A percentile compares a stretch with the other conserved stretches of the same genome.
Conservation (phyloP, 441 rosid species). For the Gossypium armourianum region DNA sequence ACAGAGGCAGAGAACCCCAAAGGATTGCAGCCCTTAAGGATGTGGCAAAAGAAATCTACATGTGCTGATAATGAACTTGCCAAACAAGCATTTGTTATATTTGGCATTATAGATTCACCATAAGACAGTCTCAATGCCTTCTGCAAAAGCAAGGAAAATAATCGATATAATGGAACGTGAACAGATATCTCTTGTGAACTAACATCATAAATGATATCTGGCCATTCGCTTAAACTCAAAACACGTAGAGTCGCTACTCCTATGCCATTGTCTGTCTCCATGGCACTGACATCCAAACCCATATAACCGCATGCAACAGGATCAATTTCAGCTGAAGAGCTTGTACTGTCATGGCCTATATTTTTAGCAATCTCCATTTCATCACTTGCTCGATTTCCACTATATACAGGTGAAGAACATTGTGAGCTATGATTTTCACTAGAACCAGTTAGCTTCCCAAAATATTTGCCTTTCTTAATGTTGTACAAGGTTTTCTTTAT, state of each 20-base stretch:
- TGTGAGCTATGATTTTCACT: slow-evolving; percentile 36
- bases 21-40: slow-evolving; percentile 60
- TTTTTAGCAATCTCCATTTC: slow-evolving; percentile 34
- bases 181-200: slow-evolving; percentile 75
- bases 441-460: slow-evolving; percentile 44
- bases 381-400: slow-evolving; percentile 26
- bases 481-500: slow-evolving; percentile 48
- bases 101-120: slow-evolving; percentile 43
- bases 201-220: slow-evolving; percentile 61
- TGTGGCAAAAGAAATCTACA: slow-evolving; percentile 55
- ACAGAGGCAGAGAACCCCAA: slow-evolving; percentile 66
- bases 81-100: slow-evolving; percentile 20
- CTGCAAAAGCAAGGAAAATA: slow-evolving; percentile 67
- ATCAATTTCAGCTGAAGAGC: slow-evolving; percentile 24
- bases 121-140: slow-evolving; percentile 54
- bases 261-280: slow-evolving; percentile 27
- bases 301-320: slow-evolving; percentile 23
- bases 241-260: slow-evolving; percentile 33
- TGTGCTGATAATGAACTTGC: slow-evolving; percentile 26
- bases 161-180: slow-evolving; percentile 74
- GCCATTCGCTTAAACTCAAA: slow-evolving; percentile 42
- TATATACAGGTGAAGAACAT: slow-evolving; percentile 26
- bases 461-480: slow-evolving; percentile 43
- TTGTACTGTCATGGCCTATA: slow-evolving; percentile 25
- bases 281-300: slow-evolving; percentile 28